phyloP scores from a whole-genome alignment of 108 stramenopile species.

The Pseudonitzschia delicatissima region DNA sequence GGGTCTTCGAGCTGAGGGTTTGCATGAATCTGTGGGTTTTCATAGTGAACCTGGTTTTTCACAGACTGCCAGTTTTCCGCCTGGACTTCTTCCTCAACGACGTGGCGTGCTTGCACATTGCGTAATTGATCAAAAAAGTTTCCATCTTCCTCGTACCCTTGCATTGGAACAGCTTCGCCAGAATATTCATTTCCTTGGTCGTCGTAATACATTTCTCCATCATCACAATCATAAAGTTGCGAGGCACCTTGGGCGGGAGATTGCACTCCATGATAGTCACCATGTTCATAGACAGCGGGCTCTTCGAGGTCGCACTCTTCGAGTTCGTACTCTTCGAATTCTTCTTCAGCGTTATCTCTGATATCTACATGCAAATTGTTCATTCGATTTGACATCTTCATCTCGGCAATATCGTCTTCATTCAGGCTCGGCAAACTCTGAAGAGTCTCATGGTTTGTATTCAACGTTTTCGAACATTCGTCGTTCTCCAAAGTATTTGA shows the following conservation, averaged over 20 bases:
- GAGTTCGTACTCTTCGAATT: background rate
- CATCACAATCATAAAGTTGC: constrained; percentile 9
- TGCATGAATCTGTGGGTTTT: background rate
- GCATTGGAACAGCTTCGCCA: background rate
- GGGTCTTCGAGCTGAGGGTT: constrained; percentile 12
- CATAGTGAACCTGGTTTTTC: background rate
- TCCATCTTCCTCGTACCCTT: background rate
- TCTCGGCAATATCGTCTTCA: background rate
- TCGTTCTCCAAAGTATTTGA: background rate
- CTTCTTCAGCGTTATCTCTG: constrained; percentile 1
- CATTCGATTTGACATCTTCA: background rate
- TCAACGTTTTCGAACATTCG: constrained; percentile 10
- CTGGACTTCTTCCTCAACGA: background rate
- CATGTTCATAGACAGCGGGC: too few relatives aligned
- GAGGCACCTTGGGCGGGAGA: background rate
- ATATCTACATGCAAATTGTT: background rate
- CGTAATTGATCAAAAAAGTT: constrained; percentile 3
- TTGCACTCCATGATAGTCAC: background rate
- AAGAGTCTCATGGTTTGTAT: constrained; percentile 2
- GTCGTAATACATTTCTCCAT: background rate
- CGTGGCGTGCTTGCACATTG: background rate
- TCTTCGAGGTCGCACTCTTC: background rate
- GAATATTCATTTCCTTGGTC: background rate
- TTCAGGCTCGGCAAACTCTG: background rate
- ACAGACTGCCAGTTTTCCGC: background rate